Evolutionary conservation across 1,284 basidiomycete species (phyloP).

Genomic region (Filobasidium uniguttulatum): DNA sequence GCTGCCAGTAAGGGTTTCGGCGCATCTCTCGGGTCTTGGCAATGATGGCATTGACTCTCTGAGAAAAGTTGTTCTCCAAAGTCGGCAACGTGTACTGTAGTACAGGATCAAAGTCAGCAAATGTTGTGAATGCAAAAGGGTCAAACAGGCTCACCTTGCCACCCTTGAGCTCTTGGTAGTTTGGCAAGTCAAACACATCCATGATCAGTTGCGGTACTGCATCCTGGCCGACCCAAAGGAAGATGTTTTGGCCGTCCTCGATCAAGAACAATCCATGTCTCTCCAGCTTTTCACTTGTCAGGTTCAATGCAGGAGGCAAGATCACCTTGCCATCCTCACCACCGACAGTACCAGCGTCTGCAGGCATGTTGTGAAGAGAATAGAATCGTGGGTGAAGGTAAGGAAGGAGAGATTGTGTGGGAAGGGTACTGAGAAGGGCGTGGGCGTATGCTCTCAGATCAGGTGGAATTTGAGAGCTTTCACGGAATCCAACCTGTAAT

Average conservation of each 20-base stretch:
- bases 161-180: slow-evolving; percentile 72
- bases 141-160: slow-evolving; percentile 62
- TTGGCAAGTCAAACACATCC: slow-evolving; percentile 87
- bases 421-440: slow-evolving; percentile 77
- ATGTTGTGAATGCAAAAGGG: no score
- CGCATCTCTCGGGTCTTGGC: slow-evolving; percentile 71
- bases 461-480: slow-evolving; percentile 89
- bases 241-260: slow-evolving; percentile 94
- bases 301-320: slow-evolving; percentile 52
- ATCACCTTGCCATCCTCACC: slow-evolving; percentile 25
- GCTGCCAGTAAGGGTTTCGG: slow-evolving; percentile 79
- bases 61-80: slow-evolving; percentile 83
- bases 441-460: slow-evolving; percentile 94
- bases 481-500: slow-evolving; percentile 72
- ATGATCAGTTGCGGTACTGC: slow-evolving; percentile 84
- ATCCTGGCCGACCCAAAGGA: slow-evolving; percentile 94
- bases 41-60: slow-evolving; percentile 82
- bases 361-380: slow-evolving; percentile 90
- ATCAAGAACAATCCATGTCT: slow-evolving; percentile 92
- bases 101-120: no score
- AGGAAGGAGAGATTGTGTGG: slow-evolving; percentile 77
- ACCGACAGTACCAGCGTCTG: slow-evolving; percentile 45
- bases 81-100: slow-evolving; percentile 66
- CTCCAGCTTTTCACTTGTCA: slow-evolving; percentile 86
- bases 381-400: slow-evolving; percentile 94